Evolutionary conservation across 441 rosid genomes (phyloP), one percentile per base, ranked within the genome.

Genomic region (Adansonia rubrostipa): DNA sequence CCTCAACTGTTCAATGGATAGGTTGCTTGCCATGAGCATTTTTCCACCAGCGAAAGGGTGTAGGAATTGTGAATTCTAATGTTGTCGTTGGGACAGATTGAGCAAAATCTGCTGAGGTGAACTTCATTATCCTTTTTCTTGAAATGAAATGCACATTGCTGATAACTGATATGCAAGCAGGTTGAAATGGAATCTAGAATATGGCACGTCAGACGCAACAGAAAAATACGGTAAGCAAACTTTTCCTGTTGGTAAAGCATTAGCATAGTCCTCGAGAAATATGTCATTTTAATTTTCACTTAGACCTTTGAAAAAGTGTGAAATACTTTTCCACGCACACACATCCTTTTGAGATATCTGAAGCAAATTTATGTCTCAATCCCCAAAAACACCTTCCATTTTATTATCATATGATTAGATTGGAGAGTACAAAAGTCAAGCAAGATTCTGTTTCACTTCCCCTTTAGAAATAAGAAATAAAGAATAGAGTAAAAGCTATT

Each of bases 371-470:
- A 40, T n/a, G 71, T 66, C 4, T 57, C 53, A 9, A 15, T 74
- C 57, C 15, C 36, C 57, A 19, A 60, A 60, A 74, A 70, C 54
- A 28, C 9, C 67, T 3, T 3, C 9, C 44, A 0, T 3, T 61
- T 20, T 60, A 45, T 47, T 5, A 28, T 28, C 22, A 36, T 51
- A 11, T 69, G 72, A 79, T 58, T 20, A 62, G 68, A 51, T 53
- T 33, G 57, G 40, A 54, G 47, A 45, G 68, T 71, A 76, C 44
- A n/a, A n/a, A 84, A 65, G 65, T 78, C 76, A 68, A 17, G 70
- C 57, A 57, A 77, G 60, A 45, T 70, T 68, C 42, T 33, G 17
- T 28, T 63, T 63, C 45, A 13, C 44, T 63, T 33, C 44, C 17
- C 68, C 0, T 7, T 5, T 65, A 63, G 13, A 68, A 60, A 53